Conservation (phyloP, 179 eudicot species). For the Heliamphora pulchella region DNA sequence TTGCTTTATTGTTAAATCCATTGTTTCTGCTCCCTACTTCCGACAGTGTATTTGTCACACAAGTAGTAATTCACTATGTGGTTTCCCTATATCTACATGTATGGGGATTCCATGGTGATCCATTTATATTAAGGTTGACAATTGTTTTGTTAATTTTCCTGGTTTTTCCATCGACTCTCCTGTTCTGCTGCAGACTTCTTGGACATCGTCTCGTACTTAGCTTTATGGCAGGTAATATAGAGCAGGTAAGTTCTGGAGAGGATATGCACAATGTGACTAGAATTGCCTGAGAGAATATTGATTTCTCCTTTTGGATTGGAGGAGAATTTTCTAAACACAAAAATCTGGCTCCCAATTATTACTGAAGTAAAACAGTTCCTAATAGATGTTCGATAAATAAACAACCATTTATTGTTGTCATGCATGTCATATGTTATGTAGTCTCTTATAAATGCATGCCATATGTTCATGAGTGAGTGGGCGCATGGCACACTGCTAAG, state of each 20-base stretch:
- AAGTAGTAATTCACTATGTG: neutral
- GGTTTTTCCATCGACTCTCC: neutral
- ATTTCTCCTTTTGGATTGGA: neutral
- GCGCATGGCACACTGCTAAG: neutral
- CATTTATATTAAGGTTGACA: neutral
- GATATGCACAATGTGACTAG: neutral
- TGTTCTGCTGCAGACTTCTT: neutral
- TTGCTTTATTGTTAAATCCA: neutral
- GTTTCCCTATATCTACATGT: neutral
- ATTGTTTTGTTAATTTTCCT: neutral
- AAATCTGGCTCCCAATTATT: neutral
- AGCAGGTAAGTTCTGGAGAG: conserved; percentile 7
- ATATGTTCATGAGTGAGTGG: neutral
- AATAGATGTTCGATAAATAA: neutral
- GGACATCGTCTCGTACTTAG: neutral
- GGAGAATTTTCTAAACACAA: neutral
- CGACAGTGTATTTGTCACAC: neutral
- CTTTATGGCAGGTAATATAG: neutral
- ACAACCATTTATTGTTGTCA: neutral
- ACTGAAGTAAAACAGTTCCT: neutral
- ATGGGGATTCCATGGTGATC: neutral
- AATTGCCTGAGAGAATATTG: neutral
- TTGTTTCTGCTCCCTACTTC: conserved; percentile 9
- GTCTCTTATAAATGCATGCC: neutral
- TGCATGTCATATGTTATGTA: neutral